These are phyloP conservation scores for Pilobolus umbonatus DNA, from an alignment of 192 early-diverging fungal genomes.

Conservation along the genomic window DNA sequence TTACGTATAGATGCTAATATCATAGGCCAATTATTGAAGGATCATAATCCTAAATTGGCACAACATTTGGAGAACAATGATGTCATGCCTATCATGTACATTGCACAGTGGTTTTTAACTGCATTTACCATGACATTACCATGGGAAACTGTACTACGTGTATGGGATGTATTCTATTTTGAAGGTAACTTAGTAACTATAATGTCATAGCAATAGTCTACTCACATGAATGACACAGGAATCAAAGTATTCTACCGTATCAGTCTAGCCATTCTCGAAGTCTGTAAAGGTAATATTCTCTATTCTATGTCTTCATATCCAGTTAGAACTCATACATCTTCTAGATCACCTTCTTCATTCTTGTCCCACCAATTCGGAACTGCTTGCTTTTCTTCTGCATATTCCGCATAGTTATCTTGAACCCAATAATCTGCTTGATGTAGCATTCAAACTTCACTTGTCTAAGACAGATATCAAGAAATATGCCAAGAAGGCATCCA, in stretches of 20 bases:
- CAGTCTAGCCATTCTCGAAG: conserved; percentile 66
- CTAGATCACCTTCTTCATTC: conserved; percentile 59
- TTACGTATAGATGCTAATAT: conserved; percentile 77
- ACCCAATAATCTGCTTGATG: conserved; percentile 61
- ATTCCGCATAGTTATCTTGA: conserved; percentile 63
- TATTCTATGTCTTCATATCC: not conserved
- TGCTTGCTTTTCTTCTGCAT: conserved; percentile 72
- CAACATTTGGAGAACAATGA: conserved; percentile 71
- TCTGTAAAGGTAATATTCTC: conserved; percentile 38
- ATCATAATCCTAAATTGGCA: conserved; percentile 62
- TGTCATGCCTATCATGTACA: conserved; percentile 83
- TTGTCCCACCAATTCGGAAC: conserved; percentile 73
- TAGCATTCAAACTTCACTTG: conserved; percentile 67
- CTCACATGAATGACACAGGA: conserved; percentile 33
- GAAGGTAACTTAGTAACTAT: conserved; percentile 49
- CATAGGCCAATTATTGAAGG: conserved; percentile 71
- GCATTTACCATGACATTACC: conserved; percentile 82
- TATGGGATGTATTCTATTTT: conserved; percentile 91
- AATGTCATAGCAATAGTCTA: not conserved
- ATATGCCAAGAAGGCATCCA: conserved; percentile 34
- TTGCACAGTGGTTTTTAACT: conserved; percentile 93
- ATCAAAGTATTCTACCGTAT: conserved; percentile 81
- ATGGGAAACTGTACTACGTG: conserved; percentile 80
- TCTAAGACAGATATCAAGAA: conserved; percentile 48
- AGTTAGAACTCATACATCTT: not conserved